phyloP scores from a whole-genome alignment of 1,284 basidiomycete genomes.

The Ustilago cynodontis region DNA sequence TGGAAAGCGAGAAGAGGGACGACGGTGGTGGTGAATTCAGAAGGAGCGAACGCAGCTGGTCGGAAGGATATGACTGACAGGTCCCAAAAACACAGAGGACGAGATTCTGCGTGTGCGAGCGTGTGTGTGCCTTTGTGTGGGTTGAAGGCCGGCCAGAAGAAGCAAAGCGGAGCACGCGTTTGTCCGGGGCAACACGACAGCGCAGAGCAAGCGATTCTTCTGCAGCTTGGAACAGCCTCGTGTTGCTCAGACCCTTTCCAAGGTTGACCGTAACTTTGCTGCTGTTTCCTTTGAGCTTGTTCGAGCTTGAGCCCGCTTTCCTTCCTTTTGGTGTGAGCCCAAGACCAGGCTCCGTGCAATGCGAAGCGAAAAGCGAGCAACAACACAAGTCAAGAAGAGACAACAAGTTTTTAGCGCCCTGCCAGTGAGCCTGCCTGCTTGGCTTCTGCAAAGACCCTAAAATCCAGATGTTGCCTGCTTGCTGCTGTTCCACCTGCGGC shows the following conservation, averaged over 20 bases:
- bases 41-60: background rate
- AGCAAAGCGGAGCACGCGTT: background rate
- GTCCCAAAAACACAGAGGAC: background rate
- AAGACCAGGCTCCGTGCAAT: background rate
- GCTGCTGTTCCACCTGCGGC: background rate
- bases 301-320: background rate
- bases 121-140: background rate
- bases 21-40: background rate
- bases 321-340: background rate
- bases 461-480: background rate
- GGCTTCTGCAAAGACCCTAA: background rate
- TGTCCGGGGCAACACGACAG: background rate
- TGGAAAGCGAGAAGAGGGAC: background rate
- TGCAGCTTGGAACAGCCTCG: background rate
- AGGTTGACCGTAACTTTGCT: background rate
- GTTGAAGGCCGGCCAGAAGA: background rate
- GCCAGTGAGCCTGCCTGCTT: background rate
- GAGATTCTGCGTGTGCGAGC: background rate
- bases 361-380: background rate
- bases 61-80: background rate
- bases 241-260: slow-evolving; percentile 2
- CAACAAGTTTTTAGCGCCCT: background rate
- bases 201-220: background rate
- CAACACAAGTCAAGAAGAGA: background rate
- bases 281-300: background rate